Evolutionary conservation across 768 basidiomycete genomes (phyloP), one percentile per base, ranked within the genome.

Genomic region (Trametes punicea): DNA sequence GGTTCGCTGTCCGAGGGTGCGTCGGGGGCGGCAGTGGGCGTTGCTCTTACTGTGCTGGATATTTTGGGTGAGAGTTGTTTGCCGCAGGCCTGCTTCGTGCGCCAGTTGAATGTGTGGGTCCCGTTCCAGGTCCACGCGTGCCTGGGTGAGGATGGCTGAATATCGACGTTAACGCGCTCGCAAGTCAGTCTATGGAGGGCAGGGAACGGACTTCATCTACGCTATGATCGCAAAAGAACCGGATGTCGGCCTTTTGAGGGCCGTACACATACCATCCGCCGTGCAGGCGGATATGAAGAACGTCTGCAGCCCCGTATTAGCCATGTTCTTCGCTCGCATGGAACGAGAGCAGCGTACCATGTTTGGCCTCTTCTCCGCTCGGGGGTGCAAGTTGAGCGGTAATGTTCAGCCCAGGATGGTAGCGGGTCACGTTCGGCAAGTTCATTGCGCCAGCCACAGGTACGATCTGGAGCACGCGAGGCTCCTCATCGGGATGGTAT

Each of bases 241-340:
- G 50, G 20, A 72, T 45, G 25, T 59, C 62, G 15, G 68, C 64
- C 7, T 60, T 57, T 49, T 69, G 68, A 10, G 55, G 46, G 21
- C 57, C 48, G 46, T 67, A 47, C n/a, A 66, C 62, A 34, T 71
- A 68, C 41, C 59, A 62, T 11, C 71, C 67, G 41, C 69, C 68
- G 45, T 64, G 55, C 52, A 69, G 51, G 38, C 59, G 57, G 20
- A 70, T 30, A 20, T 63, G 59, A 18, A 72, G 57, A 6, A 64
- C 58, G 9, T 55, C 66, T 67, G 42, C 11, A 16, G 0, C 16
- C 15, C 1, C 8, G 7, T 13, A 31, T 34, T 15, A 47, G 33
- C 39, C 27, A 55, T 27, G 20, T 36, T 29, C 6, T 13, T 4
- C 16, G 13, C 18, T 10, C 26, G 2, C 5, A 26, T n/a, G 13